Evolutionary conservation across 1,139 yeast species (phyloP).

Genomic region (Yamadazyma epiphylla): DNA sequence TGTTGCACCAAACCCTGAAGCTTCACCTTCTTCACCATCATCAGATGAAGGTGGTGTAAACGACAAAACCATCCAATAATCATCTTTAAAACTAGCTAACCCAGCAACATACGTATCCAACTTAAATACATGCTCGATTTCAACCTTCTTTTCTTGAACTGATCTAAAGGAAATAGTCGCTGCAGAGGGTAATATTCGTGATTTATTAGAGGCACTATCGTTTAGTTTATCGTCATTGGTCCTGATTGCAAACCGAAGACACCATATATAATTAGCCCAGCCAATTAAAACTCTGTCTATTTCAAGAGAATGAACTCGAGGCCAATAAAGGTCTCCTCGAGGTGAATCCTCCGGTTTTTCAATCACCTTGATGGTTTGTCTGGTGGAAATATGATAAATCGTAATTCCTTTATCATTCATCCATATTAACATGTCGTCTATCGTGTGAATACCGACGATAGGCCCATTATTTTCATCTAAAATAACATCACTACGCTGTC

Average conservation of each 20-base stretch:
- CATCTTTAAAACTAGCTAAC: slow-evolving; percentile 67
- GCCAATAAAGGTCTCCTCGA: slow-evolving; percentile 82
- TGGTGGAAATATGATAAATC: slow-evolving; percentile 48
- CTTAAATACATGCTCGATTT: slow-evolving; percentile 51
- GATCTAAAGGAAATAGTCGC: slow-evolving; percentile 60
- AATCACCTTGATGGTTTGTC: slow-evolving; percentile 44
- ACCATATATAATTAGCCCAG: slow-evolving; percentile 83
- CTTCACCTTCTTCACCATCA: slow-evolving; percentile 16
- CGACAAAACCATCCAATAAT: slow-evolving; percentile 56
- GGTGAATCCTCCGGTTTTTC: slow-evolving; percentile 59
- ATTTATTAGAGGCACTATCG: slow-evolving; percentile 20
- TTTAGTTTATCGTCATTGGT: slow-evolving; percentile 12
- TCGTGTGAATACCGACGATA: slow-evolving; percentile 57
- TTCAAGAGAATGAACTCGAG: slow-evolving; percentile 68
- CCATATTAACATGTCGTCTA: slow-evolving; percentile 74
- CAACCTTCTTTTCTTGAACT: slow-evolving; percentile 53
- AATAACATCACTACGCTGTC: slow-evolving; percentile 65
- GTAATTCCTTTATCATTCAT: slow-evolving; percentile 80
- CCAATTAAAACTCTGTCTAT: slow-evolving; percentile 69
- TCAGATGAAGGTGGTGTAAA: slow-evolving; percentile 41
- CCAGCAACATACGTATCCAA: slow-evolving; percentile 73
- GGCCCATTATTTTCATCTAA: slow-evolving; percentile 68
- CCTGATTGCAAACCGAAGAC: slow-evolving; percentile 47
- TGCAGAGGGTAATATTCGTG: slow-evolving; percentile 54
- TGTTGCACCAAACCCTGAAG: no score